Evolutionary conservation across 495 filamentous ascomycete species (phyloP), one percentile per base, ranked within the genome.

Genomic region (Oidiodendron maius): DNA sequence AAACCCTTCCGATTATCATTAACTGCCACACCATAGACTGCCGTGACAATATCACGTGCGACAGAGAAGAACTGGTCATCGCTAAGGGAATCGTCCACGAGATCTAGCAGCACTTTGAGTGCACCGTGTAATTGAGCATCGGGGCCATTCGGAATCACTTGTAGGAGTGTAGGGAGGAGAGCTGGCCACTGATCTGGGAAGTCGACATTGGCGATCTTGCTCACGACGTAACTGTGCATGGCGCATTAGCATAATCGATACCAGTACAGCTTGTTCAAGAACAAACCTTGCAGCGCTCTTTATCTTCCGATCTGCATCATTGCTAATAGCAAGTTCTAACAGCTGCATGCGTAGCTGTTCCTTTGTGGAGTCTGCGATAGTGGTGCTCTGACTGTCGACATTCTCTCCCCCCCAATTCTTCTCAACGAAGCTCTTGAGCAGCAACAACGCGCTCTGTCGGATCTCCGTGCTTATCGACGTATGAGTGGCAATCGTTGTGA

Each of bases 131-230:
- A 71, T 57, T 94, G 91, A 13, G 69, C 68, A 45, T 90, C 83
- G 48, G 71, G 80, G 18, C 86, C 86, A 45, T 71, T 74, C 35
- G 79, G 71, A 60, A 97, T 87, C 24, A 89, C 71, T 21, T 82
- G 80, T 44, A 98, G 76, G 24, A 97, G 71, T 21, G 80, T 79
- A 9, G 85, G 87, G 12, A 98, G 79, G 8, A 98, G 77, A 44
- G 79, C 78, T 1, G 89, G 87, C 93, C 93, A 98, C 62, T 89
- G 77, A 39, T 95, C 87, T 16, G 93, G 93, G 61, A 91, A 98
- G 69, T 98, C 93, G 58, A 81, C 78, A 48, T 81, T 84, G 44
- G 94, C 93, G 53, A 98, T 95, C 70, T 96, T 96, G 72, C 87
- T 89, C 44, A 96, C 88, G n/a, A 86, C 87, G 59, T 83, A 86